Percentiles rank a stretch among this genome's conserved stretches.
phyloP scores from a whole-genome alignment of 805 yeast genomes.

The Ogataea henricii region DNA sequence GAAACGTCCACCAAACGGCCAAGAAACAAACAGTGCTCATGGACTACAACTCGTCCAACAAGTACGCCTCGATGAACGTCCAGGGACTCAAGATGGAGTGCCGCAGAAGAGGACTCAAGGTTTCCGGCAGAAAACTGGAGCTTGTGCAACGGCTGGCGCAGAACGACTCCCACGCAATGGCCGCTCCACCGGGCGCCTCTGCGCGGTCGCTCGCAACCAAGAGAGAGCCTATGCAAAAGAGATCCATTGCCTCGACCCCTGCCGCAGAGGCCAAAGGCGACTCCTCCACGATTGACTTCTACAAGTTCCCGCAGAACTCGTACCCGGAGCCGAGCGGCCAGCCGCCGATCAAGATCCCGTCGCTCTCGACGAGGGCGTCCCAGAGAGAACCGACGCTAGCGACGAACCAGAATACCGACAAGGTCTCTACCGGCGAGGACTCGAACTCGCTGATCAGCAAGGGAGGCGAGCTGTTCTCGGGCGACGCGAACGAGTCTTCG shows the following conservation, averaged over 20 bases:
- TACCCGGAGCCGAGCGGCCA: slow-evolving; percentile 26
- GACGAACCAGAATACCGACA: not conserved
- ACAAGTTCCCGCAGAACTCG: slow-evolving; percentile 44
- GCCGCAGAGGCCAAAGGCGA: slow-evolving; percentile 51
- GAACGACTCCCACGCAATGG: slow-evolving; percentile 16
- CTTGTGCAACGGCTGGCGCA: slow-evolving; percentile 42
- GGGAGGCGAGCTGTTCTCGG: slow-evolving; percentile 23
- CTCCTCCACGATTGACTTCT: slow-evolving; percentile 57
- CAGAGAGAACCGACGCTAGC: slow-evolving; percentile 14
- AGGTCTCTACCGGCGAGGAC: slow-evolving; percentile 16
- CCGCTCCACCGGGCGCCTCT: slow-evolving; percentile 3
- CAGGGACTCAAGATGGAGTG: slow-evolving; percentile 60
- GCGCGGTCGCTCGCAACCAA: slow-evolving; percentile 19
- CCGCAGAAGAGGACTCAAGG: slow-evolving; percentile 57
- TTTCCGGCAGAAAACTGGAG: slow-evolving; percentile 63
- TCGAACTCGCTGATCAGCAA: slow-evolving; percentile 15
- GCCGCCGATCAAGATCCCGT: slow-evolving; percentile 31
- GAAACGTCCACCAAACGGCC: slow-evolving; percentile 38
- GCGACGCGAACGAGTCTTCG: slow-evolving; percentile 3
- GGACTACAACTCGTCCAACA: slow-evolving; percentile 27
- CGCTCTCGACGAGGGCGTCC: slow-evolving; percentile 32
- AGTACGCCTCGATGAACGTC: slow-evolving; percentile 47
- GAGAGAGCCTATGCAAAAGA: slow-evolving; percentile 10
- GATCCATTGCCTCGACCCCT: slow-evolving; percentile 27
- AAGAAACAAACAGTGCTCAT: slow-evolving; percentile 35